Evolutionary conservation across 2,329 filamentous ascomycete species (phyloP), one percentile per base, ranked within the genome.

Genomic region (Hypomyces rosellus): DNA sequence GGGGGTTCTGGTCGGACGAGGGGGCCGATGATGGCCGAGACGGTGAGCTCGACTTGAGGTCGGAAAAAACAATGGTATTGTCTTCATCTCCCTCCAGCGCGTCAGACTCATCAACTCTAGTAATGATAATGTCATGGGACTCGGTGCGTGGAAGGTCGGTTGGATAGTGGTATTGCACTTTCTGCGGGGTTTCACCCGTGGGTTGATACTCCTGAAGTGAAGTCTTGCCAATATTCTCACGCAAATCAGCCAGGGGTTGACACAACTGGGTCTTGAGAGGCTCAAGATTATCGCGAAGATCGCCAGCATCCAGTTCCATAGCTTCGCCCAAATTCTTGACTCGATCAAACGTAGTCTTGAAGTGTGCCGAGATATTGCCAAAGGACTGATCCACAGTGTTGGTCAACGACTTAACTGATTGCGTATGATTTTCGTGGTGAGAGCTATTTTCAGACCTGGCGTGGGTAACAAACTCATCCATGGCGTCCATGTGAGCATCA

Each of bases 391-490:
- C 83, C 5, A 93, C 86, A 1, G 82, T 85, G 15, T 69, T 73
- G 0, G 85, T 81, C 33, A 96, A 75, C 9, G 69, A 70, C 34
- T 78, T 70, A n/a, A 96, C 72, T 1, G 84, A 86, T n/a, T 74
- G 66, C 1, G 76, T 68, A 56, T 95, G 88, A 22, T 79, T 77
- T 22, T 82, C 76, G 64, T 93, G 85, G 63, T 95, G 89, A 15
- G 76, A 74, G 30, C 85, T 81, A 65, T 96, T 97, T 61, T 95
- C 86, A 1, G 80, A 81, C 53, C 85, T 82, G 45, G 95, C 90
- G 33, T 88, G 84, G 33, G 85, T 79, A 37, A 97, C 89, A 60
- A 96, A 96, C 57, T 92, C 88, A 61, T 97, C 92, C 7, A 99
- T 78, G 1, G 89, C 88, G 50, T 84, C 81, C 80, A 99, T 91